Evolutionary conservation across 305 asterid species (phyloP).

Genomic region (Rubia tinctorum): DNA sequence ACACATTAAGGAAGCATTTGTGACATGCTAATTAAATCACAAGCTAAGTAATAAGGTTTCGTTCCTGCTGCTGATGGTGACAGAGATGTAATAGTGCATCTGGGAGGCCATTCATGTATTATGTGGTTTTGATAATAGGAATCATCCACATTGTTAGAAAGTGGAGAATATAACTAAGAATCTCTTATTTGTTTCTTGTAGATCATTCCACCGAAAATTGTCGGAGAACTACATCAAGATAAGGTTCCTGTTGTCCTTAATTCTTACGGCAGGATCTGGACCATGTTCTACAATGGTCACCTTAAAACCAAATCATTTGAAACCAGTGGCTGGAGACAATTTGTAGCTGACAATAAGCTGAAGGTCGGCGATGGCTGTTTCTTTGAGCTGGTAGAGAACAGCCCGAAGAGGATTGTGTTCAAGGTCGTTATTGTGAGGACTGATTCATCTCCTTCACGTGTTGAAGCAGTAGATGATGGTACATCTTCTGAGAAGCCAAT

Average conservation of each 20-base stretch:
- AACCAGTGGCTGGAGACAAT: slow-evolving; percentile 27
- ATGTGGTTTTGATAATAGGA: too few relatives aligned
- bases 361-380: slow-evolving; percentile 47
- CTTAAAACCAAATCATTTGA: neutral
- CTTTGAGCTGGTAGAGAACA: slow-evolving; percentile 40
- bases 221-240: neutral
- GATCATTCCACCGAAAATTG: slow-evolving; percentile 23
- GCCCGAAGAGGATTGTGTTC: slow-evolving; percentile 11
- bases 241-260: slow-evolving; percentile 32
- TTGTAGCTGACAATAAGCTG: slow-evolving; percentile 34
- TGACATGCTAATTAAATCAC: neutral
- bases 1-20: too few relatives aligned
- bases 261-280: slow-evolving; percentile 37
- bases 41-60: neutral
- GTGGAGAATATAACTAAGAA: neutral
- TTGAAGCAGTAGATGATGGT: neutral
- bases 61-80: neutral
- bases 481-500: neutral
- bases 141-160: neutral
- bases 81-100: neutral
- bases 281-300: slow-evolving; percentile 16
- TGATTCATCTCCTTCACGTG: slow-evolving; percentile 17
- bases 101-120: neutral
- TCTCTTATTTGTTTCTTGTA: slow-evolving; percentile 14
- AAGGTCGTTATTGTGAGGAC: slow-evolving; percentile 34